phyloP scores from a whole-genome alignment of 345 rosid species.

The Salix udensis region DNA sequence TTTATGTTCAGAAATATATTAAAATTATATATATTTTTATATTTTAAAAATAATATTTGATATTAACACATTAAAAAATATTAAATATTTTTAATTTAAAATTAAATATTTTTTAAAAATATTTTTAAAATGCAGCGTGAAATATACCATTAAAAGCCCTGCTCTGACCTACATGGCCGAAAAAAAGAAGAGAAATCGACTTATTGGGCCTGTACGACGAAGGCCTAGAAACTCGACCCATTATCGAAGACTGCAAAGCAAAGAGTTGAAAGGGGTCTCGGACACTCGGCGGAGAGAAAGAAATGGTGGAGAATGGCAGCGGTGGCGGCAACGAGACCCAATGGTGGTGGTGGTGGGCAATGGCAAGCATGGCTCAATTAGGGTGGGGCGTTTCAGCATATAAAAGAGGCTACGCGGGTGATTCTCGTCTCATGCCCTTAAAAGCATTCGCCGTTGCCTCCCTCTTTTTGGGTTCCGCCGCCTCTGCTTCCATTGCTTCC shows the following conservation, averaged over 20 bases:
- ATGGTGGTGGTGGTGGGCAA: slow-evolving; percentile 38
- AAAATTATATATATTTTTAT: no score
- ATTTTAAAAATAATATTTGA: no score
- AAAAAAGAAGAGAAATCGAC: no score
- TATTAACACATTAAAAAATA: no score
- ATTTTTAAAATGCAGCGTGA: no score
- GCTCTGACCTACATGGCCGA: no score
- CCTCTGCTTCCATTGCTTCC: slow-evolving; percentile 39
- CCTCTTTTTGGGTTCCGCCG: slow-evolving; percentile 57
- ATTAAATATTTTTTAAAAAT: no score
- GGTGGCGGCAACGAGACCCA: slow-evolving; percentile 11
- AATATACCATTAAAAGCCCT: no score
- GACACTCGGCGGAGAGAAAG: background rate
- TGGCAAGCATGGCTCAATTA: slow-evolving; percentile 42
- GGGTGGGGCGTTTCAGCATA: slow-evolving; percentile 45
- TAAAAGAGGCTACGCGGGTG: slow-evolving; percentile 55
- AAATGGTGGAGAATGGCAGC: slow-evolving; percentile 6
- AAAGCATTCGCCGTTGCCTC: slow-evolving; percentile 60
- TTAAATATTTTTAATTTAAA: no score
- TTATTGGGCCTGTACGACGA: no score
- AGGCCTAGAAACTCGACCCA: background rate
- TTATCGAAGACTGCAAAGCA: no score
- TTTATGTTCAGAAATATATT: fast-evolving
- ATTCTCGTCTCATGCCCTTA: slow-evolving; percentile 47
- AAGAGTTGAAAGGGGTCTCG: no score